Evolutionary conservation across 2,329 filamentous ascomycete genomes (phyloP), one percentile per base, ranked within the genome.

Genomic region (Bretziella fagacearum): DNA sequence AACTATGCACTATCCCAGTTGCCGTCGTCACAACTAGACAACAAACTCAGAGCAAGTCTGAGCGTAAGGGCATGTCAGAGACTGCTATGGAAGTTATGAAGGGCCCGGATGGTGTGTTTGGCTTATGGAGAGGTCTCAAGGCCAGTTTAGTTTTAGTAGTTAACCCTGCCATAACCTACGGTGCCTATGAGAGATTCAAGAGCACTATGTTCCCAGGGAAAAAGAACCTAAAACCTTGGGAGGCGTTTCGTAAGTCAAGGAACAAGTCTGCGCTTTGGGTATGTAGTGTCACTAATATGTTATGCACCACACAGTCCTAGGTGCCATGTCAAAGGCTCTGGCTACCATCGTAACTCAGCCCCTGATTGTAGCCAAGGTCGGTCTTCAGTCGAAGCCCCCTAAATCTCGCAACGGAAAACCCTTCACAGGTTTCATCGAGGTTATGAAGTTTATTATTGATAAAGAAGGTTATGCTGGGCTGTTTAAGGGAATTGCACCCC

Each of bases 161-260:
- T 52, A 98, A 98, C 61, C 91, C 91, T 8, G 84, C 87, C 40
- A 98, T 98, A 61, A 98, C 91, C 40, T 98, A 98, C 57, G 91
- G 91, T 46, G 86, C 87, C 46, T 98, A 96, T 59, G 87, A 98
- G 66, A 77, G 87, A 54, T 66, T 96, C 54, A 82, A 83, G 63
- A 79, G 81, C 29, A 56, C 75, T 7, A 56, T 95, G 22, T 96
- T 85, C 61, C 81, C 84, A 0, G 81, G 79, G 23, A 86, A 83
- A 65, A 66, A 70, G 26, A 82, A 69, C 52, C 64, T 98, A 52
- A 81, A 75, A 59, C 79, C 87, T 1, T 81, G 79, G 69, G 87
- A 98, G 66, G 84, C 91, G 44, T 98, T 98, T 61, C 60, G 87
- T 96, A 68, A 69, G 85, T 77, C 25, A 10, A 25, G 40, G 13